phyloP scores from a whole-genome alignment of 495 filamentous ascomycete species.

The Trichoderma parareesei region DNA sequence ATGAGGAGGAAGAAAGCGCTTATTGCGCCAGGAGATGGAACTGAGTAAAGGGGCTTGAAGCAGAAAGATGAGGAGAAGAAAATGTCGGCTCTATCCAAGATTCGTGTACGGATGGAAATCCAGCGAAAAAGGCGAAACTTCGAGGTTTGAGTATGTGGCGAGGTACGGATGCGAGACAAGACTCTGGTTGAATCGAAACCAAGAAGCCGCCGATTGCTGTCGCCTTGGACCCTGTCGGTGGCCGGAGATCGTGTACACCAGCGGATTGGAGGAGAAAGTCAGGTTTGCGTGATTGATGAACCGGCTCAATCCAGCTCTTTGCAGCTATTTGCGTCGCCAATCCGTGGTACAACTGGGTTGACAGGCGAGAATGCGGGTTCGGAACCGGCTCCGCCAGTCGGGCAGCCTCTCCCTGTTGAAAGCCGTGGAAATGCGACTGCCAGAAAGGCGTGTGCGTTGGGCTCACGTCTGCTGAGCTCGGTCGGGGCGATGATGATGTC shows the following conservation, averaged over 20 bases:
- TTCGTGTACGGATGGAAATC: neutral
- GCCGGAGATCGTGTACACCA: slow-evolving; percentile 3
- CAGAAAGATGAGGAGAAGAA: neutral
- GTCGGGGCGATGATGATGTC: too few species aligned
- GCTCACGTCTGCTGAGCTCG: too few species aligned
- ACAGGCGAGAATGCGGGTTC: neutral
- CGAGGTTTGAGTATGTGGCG: neutral
- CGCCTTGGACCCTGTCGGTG: neutral
- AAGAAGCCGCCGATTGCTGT: neutral
- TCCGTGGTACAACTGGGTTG: neutral
- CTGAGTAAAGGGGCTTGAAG: too few species aligned
- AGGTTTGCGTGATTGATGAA: too few species aligned
- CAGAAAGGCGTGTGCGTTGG: too few species aligned
- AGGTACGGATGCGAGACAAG: neutral
- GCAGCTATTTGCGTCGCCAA: neutral
- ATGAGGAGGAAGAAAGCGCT: neutral
- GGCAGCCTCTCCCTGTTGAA: neutral
- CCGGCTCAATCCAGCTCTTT: neutral
- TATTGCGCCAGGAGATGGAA: neutral
- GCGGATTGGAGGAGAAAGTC: too few species aligned
- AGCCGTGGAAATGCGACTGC: neutral
- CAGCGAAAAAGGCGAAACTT: neutral
- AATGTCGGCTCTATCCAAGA: neutral
- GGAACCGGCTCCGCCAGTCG: neutral
- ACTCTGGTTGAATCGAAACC: neutral